phyloP scores from a whole-genome alignment of 306 rosid genomes.

The Begonia loranthoides region DNA sequence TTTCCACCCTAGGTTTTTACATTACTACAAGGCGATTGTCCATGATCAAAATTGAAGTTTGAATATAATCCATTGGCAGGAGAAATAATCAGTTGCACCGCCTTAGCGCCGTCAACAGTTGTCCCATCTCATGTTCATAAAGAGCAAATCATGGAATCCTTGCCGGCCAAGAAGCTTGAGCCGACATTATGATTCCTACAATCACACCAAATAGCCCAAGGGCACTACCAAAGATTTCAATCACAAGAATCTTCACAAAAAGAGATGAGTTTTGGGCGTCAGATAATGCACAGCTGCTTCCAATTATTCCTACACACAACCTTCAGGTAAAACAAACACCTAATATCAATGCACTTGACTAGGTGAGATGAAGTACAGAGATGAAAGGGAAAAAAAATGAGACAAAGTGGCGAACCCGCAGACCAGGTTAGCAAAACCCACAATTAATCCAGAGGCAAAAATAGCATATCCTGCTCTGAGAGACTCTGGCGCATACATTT shows the following conservation, averaged over 20 bases:
- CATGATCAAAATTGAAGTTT: too few species aligned
- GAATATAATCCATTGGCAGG: too few species aligned
- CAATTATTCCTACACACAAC: constrained; percentile 84
- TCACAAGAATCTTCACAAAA: constrained; percentile 95
- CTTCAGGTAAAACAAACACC: constrained; percentile 19
- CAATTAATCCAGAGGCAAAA: constrained; percentile 80
- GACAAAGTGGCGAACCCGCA: constrained; percentile 46
- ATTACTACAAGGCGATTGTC: too few species aligned
- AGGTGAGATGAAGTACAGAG: not conserved
- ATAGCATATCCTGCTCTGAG: constrained; percentile 94
- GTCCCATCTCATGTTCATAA: too few species aligned
- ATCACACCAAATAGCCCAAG: constrained; percentile 90
- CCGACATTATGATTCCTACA: constrained; percentile 95
- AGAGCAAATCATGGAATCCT: constrained; percentile 16
- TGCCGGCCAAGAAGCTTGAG: constrained; percentile 92
- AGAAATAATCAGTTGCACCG: too few species aligned
- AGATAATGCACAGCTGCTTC: constrained; percentile 91
- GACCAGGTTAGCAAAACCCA: constrained; percentile 85
- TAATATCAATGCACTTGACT: constrained; percentile 2
- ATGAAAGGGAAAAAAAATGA: not conserved
- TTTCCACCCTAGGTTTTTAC: too few species aligned
- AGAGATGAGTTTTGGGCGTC: constrained; percentile 94
- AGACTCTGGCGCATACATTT: constrained; percentile 52
- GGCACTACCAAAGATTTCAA: constrained; percentile 89
- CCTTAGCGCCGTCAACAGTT: too few species aligned